Conservation (phyloP, 1,284 basidiomycete species). For the Lentinula novae-zelandiae region DNA sequence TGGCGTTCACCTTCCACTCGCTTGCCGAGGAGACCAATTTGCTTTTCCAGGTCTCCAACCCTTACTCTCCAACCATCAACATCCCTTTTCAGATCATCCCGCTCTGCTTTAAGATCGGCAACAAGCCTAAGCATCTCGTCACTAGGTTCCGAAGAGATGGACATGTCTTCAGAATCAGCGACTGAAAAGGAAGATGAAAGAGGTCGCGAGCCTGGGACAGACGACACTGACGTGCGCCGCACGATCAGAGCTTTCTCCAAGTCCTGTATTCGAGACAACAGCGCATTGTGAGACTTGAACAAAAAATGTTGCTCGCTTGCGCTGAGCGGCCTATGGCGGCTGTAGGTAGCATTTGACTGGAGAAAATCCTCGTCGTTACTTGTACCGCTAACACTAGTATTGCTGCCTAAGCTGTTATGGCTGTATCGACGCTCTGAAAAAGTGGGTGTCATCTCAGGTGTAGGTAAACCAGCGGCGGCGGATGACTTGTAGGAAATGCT, state of each 20-base stretch:
- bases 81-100: constrained; percentile 75
- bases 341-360: constrained; percentile 9
- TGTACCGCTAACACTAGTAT: constrained; percentile 15
- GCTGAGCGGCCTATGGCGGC: constrained; percentile 45
- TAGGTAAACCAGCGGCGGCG: constrained; percentile 50
- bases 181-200: constrained; percentile 45
- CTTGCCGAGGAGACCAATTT: constrained; percentile 51
- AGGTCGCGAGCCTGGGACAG: constrained; percentile 29
- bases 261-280: constrained; percentile 74
- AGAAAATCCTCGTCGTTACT: constrained; percentile 39
- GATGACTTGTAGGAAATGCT: constrained; percentile 66
- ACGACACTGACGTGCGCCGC: constrained; percentile 8
- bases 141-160: constrained; percentile 44
- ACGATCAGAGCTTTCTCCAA: constrained; percentile 63
- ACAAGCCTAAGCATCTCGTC: constrained; percentile 74
- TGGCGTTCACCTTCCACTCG: constrained; percentile 67
- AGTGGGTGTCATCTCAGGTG: constrained; percentile 70
- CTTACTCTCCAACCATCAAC: constrained; percentile 72
- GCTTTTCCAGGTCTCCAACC: constrained; percentile 64
- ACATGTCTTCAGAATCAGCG: constrained; percentile 39
- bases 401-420: constrained; percentile 26
- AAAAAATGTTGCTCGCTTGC: constrained; percentile 77
- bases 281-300: constrained; percentile 74
- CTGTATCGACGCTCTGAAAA: constrained; percentile 38
- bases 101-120: constrained; percentile 71